Conservation (phyloP, 2,329 filamentous ascomycete genomes). For the Tolypocladium inflatum region DNA sequence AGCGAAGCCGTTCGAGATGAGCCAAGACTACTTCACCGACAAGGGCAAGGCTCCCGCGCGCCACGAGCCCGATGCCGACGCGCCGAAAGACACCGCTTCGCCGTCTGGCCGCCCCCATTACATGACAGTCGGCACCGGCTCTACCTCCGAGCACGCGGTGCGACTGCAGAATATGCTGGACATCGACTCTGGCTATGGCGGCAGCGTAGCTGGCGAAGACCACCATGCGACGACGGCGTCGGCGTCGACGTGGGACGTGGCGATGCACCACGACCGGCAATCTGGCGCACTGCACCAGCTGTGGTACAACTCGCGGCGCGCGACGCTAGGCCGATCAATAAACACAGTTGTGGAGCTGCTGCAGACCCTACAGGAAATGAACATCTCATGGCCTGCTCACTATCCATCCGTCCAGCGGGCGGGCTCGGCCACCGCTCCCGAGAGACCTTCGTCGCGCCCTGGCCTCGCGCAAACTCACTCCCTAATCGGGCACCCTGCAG, state of each 20-base stretch:
- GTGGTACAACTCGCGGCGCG: slow-evolving; percentile 89
- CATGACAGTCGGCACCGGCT: slow-evolving; percentile 81
- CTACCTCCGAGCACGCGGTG: slow-evolving; percentile 71
- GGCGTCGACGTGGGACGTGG: slow-evolving; percentile 30
- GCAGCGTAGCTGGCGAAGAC: slow-evolving; percentile 61
- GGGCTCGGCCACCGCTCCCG: slow-evolving; percentile 29
- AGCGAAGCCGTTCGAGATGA: slow-evolving; percentile 36
- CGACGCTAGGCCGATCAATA: slow-evolving; percentile 78
- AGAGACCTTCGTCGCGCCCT: slow-evolving; percentile 46
- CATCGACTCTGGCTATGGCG: slow-evolving; percentile 84
- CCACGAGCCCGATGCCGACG: slow-evolving; percentile 19
- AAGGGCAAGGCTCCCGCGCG: slow-evolving; percentile 41
- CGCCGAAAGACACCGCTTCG: slow-evolving; percentile 15
- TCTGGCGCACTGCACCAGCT: slow-evolving; percentile 85
- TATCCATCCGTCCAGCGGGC: slow-evolving; percentile 76
- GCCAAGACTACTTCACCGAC: slow-evolving; percentile 46
- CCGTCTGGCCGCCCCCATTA: slow-evolving; percentile 48
- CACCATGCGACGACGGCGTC: slow-evolving; percentile 19
- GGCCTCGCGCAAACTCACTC: slow-evolving; percentile 56
- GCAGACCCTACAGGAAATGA: slow-evolving; percentile 77
- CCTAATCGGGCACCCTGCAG: slow-evolving; percentile 37
- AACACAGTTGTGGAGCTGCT: slow-evolving; percentile 77
- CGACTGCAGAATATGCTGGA: slow-evolving; percentile 75
- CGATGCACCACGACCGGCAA: slow-evolving; percentile 38
- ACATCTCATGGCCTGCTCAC: slow-evolving; percentile 84